phyloP scores from a whole-genome alignment of 805 yeast genomes.

The Zygosaccharomyces bailii region DNA sequence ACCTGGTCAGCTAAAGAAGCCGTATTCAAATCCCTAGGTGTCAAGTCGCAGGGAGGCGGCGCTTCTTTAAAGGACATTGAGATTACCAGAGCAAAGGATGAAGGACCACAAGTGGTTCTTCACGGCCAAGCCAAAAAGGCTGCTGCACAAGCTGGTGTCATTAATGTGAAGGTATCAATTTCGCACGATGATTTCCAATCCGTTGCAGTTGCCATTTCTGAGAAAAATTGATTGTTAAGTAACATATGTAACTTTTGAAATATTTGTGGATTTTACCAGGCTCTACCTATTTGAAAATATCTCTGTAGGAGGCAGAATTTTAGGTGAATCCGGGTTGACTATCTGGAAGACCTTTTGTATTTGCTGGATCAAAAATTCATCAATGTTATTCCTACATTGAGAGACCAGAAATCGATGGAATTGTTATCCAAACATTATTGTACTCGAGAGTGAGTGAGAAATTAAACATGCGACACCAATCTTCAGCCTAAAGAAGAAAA shows the following conservation, averaged over 20 bases:
- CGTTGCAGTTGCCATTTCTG: slow-evolving; percentile 85
- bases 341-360: too few relatives aligned
- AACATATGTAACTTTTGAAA: not conserved
- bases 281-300: not conserved
- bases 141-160: slow-evolving; percentile 68
- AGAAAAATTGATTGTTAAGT: slow-evolving; percentile 18
- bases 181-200: slow-evolving; percentile 97
- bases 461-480: too few relatives aligned
- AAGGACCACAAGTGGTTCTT: slow-evolving; percentile 79
- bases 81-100: slow-evolving; percentile 65
- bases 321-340: too few relatives aligned
- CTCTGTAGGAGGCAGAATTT: too few relatives aligned
- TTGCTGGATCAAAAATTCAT: too few relatives aligned
- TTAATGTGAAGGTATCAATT: slow-evolving; percentile 77
- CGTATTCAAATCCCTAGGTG: slow-evolving; percentile 92
- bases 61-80: slow-evolving; percentile 91
- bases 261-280: not conserved
- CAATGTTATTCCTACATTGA: too few relatives aligned
- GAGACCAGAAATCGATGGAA: too few relatives aligned
- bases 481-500: too few relatives aligned
- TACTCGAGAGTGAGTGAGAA: too few relatives aligned
- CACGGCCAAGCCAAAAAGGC: slow-evolving; percentile 73
- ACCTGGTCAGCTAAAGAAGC: slow-evolving; percentile 99
- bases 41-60: slow-evolving; percentile 88
- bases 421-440: too few relatives aligned